These are phyloP conservation scores for Leersia perrieri DNA, from an alignment of 176 grass and related monocot genomes.

Conservation along the genomic window DNA sequence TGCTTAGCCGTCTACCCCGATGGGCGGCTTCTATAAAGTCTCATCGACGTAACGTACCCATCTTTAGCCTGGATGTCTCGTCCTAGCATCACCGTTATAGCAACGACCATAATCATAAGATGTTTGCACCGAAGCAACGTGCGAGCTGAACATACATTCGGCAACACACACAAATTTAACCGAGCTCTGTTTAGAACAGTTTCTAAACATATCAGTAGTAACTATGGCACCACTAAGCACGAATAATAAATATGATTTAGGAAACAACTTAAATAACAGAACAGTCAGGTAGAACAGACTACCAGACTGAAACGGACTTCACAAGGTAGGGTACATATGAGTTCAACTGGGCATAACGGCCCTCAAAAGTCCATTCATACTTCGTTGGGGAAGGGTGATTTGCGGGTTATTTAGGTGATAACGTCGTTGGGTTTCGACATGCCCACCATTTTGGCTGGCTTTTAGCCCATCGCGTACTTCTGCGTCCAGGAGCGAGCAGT, in stretches of 20 bases:
- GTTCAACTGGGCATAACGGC: constrained; percentile 38
- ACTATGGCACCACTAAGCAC: background rate
- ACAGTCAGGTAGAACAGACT: constrained; percentile 50
- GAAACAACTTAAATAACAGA: constrained; percentile 36
- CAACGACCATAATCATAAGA: background rate
- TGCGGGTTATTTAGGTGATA: constrained; percentile 65
- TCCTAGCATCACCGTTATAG: too few species aligned
- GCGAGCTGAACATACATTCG: background rate
- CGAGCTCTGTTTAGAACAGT: background rate
- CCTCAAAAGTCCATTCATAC: constrained; percentile 50
- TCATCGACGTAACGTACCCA: too few species aligned
- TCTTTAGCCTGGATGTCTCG: too few species aligned
- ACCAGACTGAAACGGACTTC: constrained; percentile 49
- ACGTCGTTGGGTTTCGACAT: constrained; percentile 8
- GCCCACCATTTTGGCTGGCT: constrained; percentile 18
- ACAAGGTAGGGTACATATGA: constrained; percentile 37
- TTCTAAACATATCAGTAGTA: background rate
- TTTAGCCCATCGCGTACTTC: constrained; percentile 89
- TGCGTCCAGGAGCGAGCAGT: constrained; percentile 88
- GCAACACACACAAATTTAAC: background rate
- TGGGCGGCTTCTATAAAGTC: too few species aligned
- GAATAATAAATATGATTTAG: constrained; percentile 28
- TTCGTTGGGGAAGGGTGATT: constrained; percentile 8
- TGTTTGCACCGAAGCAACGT: background rate
- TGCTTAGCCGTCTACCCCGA: too few species aligned